A percentile compares a stretch with the other conserved stretches of the same genome.
Evolutionary conservation across 1,139 yeast genomes (phyloP).

Genomic region (Pichia sp.): DNA sequence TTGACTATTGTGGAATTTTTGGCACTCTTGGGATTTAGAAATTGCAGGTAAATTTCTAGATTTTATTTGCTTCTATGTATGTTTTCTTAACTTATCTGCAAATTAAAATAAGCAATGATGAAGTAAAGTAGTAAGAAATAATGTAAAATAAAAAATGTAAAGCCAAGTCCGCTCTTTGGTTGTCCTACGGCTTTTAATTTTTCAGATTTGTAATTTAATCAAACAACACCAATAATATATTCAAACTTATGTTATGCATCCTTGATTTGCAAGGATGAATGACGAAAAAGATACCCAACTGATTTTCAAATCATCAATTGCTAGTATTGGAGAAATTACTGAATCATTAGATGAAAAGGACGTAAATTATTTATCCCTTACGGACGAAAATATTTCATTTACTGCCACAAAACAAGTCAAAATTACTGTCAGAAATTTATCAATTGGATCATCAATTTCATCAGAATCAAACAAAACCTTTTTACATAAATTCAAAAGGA

Average conservation of each 20-base stretch:
- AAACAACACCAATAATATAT: neutral
- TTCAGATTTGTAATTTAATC: too few species aligned
- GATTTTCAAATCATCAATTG: neutral
- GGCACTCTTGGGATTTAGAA: neutral
- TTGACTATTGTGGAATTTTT: neutral
- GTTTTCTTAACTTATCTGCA: neutral
- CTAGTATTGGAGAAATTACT: neutral
- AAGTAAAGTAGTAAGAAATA: neutral
- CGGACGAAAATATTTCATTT: conserved; percentile 16
- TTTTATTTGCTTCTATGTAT: neutral
- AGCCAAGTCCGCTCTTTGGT: too few species aligned
- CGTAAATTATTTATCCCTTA: neutral
- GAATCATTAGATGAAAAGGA: neutral
- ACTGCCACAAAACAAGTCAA: conserved; percentile 16
- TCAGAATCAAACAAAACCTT: neutral
- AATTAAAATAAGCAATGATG: too few species aligned
- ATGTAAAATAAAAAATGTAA: too few species aligned
- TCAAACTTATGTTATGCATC: too few species aligned
- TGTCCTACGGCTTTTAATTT: too few species aligned
- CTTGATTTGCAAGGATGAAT: neutral
- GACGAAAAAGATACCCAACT: neutral
- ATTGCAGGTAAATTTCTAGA: neutral
- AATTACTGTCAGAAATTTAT: conserved; percentile 18
- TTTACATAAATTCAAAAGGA: neutral
- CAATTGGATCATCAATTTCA: conserved; percentile 13